Conservation (phyloP, 2,329 filamentous ascomycete species). For the Xylaria polymorpha region DNA sequence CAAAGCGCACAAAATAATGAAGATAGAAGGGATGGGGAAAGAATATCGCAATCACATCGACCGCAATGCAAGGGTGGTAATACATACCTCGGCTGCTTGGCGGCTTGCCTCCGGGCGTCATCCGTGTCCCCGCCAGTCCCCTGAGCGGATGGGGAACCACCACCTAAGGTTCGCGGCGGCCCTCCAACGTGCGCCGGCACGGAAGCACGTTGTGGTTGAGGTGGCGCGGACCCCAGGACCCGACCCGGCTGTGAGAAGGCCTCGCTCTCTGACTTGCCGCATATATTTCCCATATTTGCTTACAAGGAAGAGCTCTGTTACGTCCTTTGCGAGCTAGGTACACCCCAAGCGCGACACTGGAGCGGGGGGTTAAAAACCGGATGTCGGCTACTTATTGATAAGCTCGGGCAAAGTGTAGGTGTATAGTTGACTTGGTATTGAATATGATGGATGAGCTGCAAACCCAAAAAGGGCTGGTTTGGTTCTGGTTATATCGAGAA, state of each 20-base stretch:
- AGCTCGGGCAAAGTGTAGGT: neutral
- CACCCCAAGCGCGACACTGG: neutral
- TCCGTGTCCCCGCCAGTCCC: slow-evolving; percentile 46
- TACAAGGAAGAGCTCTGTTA: neutral
- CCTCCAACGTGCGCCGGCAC: slow-evolving; percentile 65
- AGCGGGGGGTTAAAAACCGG: neutral
- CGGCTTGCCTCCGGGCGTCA: slow-evolving; percentile 79
- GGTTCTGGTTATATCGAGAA: neutral
- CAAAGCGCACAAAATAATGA: neutral
- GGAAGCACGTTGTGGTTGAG: slow-evolving; percentile 61
- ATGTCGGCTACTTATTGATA: neutral
- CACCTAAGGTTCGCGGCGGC: slow-evolving; percentile 73
- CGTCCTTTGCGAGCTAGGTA: neutral
- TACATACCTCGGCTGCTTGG: slow-evolving; percentile 84
- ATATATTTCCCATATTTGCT: slow-evolving; percentile 82
- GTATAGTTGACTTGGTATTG: neutral
- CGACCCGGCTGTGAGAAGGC: slow-evolving; percentile 79
- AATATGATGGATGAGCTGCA: neutral
- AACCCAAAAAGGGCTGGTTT: neutral
- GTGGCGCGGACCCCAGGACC: slow-evolving; percentile 70
- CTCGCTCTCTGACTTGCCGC: slow-evolving; percentile 76
- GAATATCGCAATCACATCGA: neutral
- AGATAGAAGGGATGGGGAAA: neutral
- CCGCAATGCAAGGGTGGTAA: neutral
- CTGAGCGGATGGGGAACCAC: slow-evolving; percentile 45